A percentile compares a stretch with the other conserved stretches of the same genome.
These are phyloP conservation scores for Malus hybrid DNA, from an alignment of 331 rosid species.

Conservation along the genomic window DNA sequence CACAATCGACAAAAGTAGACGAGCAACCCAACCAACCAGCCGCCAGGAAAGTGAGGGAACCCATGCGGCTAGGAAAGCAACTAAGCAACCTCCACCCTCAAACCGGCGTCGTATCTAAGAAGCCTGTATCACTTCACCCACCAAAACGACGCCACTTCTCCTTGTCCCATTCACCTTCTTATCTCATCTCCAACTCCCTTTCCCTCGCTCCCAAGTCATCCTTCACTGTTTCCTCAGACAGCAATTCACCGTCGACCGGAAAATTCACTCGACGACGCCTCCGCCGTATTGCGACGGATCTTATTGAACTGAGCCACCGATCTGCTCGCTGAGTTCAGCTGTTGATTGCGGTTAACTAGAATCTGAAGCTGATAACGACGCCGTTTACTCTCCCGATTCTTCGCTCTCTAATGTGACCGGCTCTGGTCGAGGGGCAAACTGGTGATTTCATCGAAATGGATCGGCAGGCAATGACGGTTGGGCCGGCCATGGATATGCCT, in stretches of 20 bases:
- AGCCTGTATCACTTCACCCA: not conserved
- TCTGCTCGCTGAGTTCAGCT: not conserved
- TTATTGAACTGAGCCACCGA: not conserved
- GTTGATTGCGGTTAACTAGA: not conserved
- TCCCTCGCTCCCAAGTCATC: slow-evolving; percentile 15
- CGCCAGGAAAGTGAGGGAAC: slow-evolving; percentile 4
- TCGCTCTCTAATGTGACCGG: slow-evolving; percentile 30
- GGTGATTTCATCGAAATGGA: slow-evolving; percentile 40
- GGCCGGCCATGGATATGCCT: slow-evolving; percentile 65
- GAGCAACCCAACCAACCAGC: not conserved
- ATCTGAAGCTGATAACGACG: not conserved
- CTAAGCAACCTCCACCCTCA: not conserved
- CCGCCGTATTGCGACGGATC: slow-evolving; percentile 6
- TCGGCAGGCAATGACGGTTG: slow-evolving; percentile 59
- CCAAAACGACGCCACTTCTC: slow-evolving; percentile 32
- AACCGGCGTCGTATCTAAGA: slow-evolving; percentile 32
- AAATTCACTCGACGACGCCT: not conserved
- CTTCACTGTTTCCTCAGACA: not conserved
- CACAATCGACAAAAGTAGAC: not conserved
- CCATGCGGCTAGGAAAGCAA: slow-evolving; percentile 6
- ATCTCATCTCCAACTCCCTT: slow-evolving; percentile 13
- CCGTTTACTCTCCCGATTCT: not conserved
- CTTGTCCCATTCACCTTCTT: slow-evolving; percentile 12
- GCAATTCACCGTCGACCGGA: slow-evolving; percentile 15
- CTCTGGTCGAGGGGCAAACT: slow-evolving; percentile 1